A percentile compares a stretch with the other conserved stretches of the same genome.
phyloP scores from a whole-genome alignment of 352 stramenopile species.

The Plasmopara viticola region DNA sequence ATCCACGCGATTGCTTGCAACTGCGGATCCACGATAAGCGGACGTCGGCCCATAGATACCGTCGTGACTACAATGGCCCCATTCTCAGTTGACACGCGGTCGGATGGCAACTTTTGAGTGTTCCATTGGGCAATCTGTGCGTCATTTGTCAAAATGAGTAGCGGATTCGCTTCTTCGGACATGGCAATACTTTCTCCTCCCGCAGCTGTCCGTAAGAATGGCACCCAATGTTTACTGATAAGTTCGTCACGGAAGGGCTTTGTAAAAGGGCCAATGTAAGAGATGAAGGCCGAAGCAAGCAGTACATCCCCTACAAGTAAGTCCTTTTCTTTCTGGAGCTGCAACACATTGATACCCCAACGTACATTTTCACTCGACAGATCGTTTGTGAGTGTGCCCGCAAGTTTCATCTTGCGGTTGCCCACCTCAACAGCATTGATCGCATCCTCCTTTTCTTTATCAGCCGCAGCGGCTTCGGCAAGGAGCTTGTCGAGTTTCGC shows the following conservation, averaged over 20 bases:
- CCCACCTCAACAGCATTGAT: slow-evolving; percentile 89
- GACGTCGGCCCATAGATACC: slow-evolving; percentile 83
- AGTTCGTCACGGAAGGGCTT: slow-evolving; percentile 92
- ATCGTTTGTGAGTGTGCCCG: slow-evolving; percentile 91
- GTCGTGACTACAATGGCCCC: slow-evolving; percentile 90
- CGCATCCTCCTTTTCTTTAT: slow-evolving; percentile 91
- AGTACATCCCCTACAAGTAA: slow-evolving; percentile 92
- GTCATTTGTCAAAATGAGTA: slow-evolving; percentile 89
- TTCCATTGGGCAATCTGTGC: slow-evolving; percentile 93
- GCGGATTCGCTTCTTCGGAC: slow-evolving; percentile 84
- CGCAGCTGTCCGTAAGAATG: slow-evolving; percentile 83
- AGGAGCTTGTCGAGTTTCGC: slow-evolving; percentile 90
- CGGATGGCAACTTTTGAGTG: slow-evolving; percentile 87
- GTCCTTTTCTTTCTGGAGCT: slow-evolving; percentile 89
- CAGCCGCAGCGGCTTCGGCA: slow-evolving; percentile 83
- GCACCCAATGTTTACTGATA: slow-evolving; percentile 91
- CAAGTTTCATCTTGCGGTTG: slow-evolving; percentile 93
- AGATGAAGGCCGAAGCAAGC: slow-evolving; percentile 92
- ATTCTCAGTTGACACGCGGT: slow-evolving; percentile 93
- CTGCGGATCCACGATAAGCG: slow-evolving; percentile 92
- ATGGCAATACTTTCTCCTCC: slow-evolving; percentile 87
- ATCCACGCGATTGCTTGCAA: slow-evolving; percentile 93
- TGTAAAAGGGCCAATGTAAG: slow-evolving; percentile 93
- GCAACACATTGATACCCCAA: slow-evolving; percentile 91
- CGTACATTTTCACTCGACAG: slow-evolving; percentile 94